Evolutionary conservation across 2,329 filamentous ascomycete genomes (phyloP), one percentile per base, ranked within the genome.

Genomic region (Epicoccum sorghinum): DNA sequence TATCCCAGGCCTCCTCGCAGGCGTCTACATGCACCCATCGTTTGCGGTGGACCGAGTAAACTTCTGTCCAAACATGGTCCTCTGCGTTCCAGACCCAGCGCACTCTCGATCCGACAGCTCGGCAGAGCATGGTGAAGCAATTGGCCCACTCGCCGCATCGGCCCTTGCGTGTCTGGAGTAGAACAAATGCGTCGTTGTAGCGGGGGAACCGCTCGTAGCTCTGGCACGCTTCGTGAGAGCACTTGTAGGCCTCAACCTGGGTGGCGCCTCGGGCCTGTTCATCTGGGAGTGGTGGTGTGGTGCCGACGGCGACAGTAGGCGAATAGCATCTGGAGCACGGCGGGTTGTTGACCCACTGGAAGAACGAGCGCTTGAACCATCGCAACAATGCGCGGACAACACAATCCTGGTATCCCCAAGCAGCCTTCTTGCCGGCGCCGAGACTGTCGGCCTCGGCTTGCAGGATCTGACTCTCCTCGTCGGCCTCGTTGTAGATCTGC

Each of bases 41-140:
- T 74, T 89, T 88, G 70, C 93, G 89, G 76, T 96, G 92, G 59
- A 95, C 90, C 2, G 93, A 97, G 78, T 96, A 99, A 12, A 98
- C 89, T 68, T 98, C 95, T 1, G 93, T 96, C 95, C 95, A 99
- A 24, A 97, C 91, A 70, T 97, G 91, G 73, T 98, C 95, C 75
- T 98, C 95, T 27, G 89, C 89, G 66, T 98, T 98, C 95, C 95
- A 99, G 9, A 99, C 89, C 95, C 95, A 99, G 68, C 95, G 86
- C 23, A 97, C 92, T 57, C 93, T 86, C 56, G 89, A 90, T 44
- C 93, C 93, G 12, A 98, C 86, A 4, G 95, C 95, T 56, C 93
- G 86, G 80, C 93, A 98, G 47, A 99, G 83, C 95, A 98, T 98
- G 78, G 89, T 93, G 79, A 99, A 99, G 82, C 93, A 97, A 78